A percentile compares a stretch with the other conserved stretches of the same genome.
These are phyloP conservation scores for Pascua sp. DNA, from an alignment of 1,284 basidiomycete genomes.

Conservation along the genomic window DNA sequence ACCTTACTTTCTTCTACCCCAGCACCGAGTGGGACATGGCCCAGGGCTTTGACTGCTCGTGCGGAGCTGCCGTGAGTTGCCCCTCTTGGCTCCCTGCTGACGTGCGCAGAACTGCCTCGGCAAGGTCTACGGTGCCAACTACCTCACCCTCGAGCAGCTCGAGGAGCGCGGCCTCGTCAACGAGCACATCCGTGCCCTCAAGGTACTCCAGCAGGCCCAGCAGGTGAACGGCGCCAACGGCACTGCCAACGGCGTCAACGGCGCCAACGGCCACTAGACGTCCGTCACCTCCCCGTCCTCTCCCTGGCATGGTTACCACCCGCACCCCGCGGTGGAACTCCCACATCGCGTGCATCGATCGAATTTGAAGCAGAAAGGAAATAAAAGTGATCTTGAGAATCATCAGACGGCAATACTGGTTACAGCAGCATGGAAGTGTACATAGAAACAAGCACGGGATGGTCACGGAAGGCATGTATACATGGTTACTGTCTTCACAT, in stretches of 20 bases:
- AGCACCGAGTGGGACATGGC: slow-evolving; percentile 70
- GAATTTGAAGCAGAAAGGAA: no score
- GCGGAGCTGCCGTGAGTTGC: slow-evolving; percentile 49
- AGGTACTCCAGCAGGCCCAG: no score
- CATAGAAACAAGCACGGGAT: no score
- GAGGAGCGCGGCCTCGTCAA: slow-evolving; percentile 43
- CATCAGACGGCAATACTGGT: no score
- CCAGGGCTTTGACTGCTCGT: slow-evolving; percentile 61
- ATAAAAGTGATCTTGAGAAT: no score
- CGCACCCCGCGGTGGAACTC: no score
- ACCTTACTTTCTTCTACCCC: slow-evolving; percentile 62
- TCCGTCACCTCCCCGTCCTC: no score
- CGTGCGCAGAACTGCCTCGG: slow-evolving; percentile 47
- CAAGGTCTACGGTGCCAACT: slow-evolving; percentile 49
- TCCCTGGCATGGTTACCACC: no score
- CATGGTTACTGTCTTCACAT: no score
- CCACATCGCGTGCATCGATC: no score
- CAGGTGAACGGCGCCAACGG: slow-evolving; percentile 20
- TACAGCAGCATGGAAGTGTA: no score
- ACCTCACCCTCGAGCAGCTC: slow-evolving; percentile 41
- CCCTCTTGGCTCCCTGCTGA: not conserved
- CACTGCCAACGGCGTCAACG: not conserved
- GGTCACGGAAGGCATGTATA: no score
- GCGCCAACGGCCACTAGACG: not conserved
- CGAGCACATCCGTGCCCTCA: slow-evolving; percentile 44